Conservation (phyloP, 129 eudicot species). For the Saposhnikovia divaricata region DNA sequence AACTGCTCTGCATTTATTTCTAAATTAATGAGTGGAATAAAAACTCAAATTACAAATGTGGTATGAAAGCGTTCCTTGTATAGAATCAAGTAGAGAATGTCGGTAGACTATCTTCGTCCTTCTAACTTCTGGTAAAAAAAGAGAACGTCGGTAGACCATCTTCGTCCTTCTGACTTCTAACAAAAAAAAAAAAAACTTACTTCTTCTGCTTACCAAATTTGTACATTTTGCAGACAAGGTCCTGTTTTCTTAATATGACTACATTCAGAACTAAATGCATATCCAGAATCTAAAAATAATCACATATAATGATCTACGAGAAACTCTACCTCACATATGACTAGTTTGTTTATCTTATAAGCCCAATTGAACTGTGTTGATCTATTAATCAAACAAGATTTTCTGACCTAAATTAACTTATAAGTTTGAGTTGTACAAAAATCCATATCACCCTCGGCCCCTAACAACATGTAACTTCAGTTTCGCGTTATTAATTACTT, state of each 20-base stretch:
- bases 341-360: neutral
- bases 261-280: neutral
- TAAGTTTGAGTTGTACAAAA: neutral
- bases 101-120: neutral
- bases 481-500: no score
- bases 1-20: neutral
- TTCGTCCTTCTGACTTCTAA: neutral
- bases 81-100: neutral
- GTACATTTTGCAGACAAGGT: neutral
- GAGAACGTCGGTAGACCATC: neutral
- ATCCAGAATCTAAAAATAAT: neutral
- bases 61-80: slow-evolving; percentile 4
- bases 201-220: neutral
- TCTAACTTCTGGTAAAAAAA: neutral
- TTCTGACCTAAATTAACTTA: neutral
- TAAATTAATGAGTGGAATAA: neutral
- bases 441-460: neutral
- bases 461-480: no score
- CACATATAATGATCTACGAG: neutral
- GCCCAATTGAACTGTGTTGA: neutral
- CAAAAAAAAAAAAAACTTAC: neutral
- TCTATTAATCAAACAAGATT: neutral
- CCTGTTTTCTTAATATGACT: slow-evolving; percentile 1
- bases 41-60: neutral
- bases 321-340: neutral